phyloP scores from a whole-genome alignment of 208 protist genomes.

The Trypanosoma mega region DNA sequence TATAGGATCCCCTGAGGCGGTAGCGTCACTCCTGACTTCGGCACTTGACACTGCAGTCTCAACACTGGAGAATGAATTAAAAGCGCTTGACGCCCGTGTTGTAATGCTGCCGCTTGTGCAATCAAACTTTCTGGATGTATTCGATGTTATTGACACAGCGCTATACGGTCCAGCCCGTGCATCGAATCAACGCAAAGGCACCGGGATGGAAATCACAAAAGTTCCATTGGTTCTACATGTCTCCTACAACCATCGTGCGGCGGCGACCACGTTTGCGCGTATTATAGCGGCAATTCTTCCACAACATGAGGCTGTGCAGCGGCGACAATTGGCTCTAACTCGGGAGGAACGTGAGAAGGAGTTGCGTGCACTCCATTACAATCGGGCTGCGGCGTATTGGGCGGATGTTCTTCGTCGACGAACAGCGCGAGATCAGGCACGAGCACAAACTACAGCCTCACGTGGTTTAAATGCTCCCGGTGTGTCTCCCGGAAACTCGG shows the following conservation, averaged over 20 bases:
- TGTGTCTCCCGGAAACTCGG: not conserved
- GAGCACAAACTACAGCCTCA: slow-evolving; percentile 1
- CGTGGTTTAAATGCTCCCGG: no score
- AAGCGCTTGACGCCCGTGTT: slow-evolving; percentile 16
- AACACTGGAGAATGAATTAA: slow-evolving; percentile 31
- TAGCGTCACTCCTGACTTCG: slow-evolving; percentile 23
- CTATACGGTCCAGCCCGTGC: slow-evolving; percentile 24
- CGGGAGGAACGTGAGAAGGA: slow-evolving; percentile 28
- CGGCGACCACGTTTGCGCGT: slow-evolving; percentile 58
- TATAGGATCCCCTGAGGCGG: slow-evolving; percentile 24
- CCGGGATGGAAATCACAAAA: slow-evolving; percentile 9
- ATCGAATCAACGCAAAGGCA: slow-evolving; percentile 21
- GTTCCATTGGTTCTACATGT: slow-evolving; percentile 63
- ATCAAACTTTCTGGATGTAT: slow-evolving; percentile 47
- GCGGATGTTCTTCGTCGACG: slow-evolving; percentile 52
- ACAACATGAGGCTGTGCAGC: slow-evolving; percentile 52
- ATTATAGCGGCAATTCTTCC: slow-evolving; percentile 69
- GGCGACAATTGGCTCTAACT: slow-evolving; percentile 27
- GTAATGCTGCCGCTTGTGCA: slow-evolving; percentile 47
- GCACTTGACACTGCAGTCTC: slow-evolving; percentile 20
- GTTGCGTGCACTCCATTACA: slow-evolving; percentile 36
- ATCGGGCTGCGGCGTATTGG: slow-evolving; percentile 59
- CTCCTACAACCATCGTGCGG: slow-evolving; percentile 42
- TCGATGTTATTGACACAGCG: slow-evolving; percentile 45
- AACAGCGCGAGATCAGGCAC: slow-evolving; percentile 30